These are phyloP conservation scores for Mortierella sp. DNA, from an alignment of 371 early-diverging fungal species.

Conservation along the genomic window DNA sequence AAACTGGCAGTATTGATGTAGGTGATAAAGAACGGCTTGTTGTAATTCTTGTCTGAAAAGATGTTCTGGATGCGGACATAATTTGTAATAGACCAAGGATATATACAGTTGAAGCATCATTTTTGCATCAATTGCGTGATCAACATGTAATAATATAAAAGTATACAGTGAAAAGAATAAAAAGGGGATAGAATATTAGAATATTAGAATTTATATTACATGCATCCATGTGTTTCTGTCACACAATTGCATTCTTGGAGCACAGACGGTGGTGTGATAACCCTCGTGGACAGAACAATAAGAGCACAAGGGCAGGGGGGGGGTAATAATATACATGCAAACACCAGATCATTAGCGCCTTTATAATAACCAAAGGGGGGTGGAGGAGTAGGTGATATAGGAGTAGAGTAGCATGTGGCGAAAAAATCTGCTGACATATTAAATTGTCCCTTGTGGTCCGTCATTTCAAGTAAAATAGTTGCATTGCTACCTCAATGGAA, in stretches of 20 bases:
- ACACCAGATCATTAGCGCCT: not conserved
- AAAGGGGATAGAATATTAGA: not conserved
- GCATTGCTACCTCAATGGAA: not conserved
- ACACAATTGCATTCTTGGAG: not conserved
- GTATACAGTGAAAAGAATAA: not conserved
- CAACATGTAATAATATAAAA: not conserved
- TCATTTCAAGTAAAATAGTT: not conserved
- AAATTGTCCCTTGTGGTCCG: not conserved
- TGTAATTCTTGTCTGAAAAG: slow-evolving; percentile 76
- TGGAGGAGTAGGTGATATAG: not conserved
- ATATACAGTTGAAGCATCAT: slow-evolving; percentile 3
- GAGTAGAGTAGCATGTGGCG: not conserved
- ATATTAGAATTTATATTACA: not conserved
- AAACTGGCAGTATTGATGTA: slow-evolving; percentile 85
- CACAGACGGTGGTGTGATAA: not conserved
- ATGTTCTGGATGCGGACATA: slow-evolving; percentile 64
- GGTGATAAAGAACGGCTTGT: slow-evolving; percentile 84
- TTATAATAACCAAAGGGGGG: not conserved
- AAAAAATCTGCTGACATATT: not conserved
- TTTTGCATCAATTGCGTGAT: slow-evolving; percentile 19
- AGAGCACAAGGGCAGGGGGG: not conserved
- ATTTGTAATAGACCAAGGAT: not conserved
- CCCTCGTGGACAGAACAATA: not conserved
- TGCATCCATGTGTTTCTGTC: no score
- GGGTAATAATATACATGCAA: not conserved